A percentile compares a stretch with the other conserved stretches of the same genome.
Evolutionary conservation across 108 stramenopile genomes (phyloP).

Genomic region (Pseudonitzschia pungens): DNA sequence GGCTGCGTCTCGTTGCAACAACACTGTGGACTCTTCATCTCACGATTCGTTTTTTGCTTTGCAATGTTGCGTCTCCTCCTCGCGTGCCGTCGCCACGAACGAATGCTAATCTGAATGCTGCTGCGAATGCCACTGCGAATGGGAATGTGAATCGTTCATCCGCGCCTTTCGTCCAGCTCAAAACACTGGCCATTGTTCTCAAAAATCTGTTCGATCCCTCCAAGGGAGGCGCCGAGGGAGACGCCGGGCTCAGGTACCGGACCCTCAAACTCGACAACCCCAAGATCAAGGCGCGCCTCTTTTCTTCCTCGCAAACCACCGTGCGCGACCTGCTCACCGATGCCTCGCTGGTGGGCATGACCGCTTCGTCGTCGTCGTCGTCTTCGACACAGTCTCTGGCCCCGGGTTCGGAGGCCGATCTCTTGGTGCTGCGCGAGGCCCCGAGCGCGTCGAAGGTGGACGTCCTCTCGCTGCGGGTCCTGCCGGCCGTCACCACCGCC

Average conservation of each 20-base stretch:
- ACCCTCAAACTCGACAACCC: slow-evolving; percentile 53
- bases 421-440: background rate
- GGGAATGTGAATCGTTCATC: too few species aligned
- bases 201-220: slow-evolving; percentile 63
- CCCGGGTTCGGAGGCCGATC: too few species aligned
- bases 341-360: slow-evolving; percentile 41
- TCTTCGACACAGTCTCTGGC: too few species aligned
- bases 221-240: slow-evolving; percentile 24
- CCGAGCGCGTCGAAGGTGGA: background rate
- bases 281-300: slow-evolving; percentile 44
- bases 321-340: slow-evolving; percentile 42
- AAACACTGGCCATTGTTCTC: slow-evolving; percentile 54
- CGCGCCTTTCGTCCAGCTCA: too few species aligned
- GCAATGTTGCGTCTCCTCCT: too few species aligned
- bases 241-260: slow-evolving; percentile 52
- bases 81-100: too few species aligned
- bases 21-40: too few species aligned
- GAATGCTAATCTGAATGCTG: too few species aligned
- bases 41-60: too few species aligned
- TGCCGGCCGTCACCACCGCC: background rate
- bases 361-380: too few species aligned
- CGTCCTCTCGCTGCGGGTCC: background rate
- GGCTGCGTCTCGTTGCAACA: too few species aligned
- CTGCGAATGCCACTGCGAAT: too few species aligned
- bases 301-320: background rate